These are phyloP conservation scores for Lasiosphaeria ovina DNA, from an alignment of 495 filamentous ascomycete species.

Conservation along the genomic window DNA sequence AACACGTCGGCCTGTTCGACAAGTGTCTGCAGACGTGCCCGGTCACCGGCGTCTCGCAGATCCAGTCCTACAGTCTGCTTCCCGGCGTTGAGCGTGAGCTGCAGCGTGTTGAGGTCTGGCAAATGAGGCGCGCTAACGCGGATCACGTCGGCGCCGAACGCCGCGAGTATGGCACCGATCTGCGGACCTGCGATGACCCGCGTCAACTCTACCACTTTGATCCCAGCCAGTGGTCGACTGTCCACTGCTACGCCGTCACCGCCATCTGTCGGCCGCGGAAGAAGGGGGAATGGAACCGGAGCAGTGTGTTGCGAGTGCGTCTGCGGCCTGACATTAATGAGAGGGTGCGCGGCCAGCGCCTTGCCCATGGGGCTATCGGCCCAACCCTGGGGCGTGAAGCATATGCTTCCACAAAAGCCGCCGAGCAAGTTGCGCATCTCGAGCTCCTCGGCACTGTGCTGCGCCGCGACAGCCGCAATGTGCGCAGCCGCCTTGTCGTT, in stretches of 20 bases:
- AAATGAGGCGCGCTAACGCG: conserved; percentile 23
- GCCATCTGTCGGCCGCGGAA: background rate
- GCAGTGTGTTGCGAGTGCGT: conserved; percentile 1
- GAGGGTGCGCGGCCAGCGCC: conserved; percentile 18
- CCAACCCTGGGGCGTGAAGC: conserved; percentile 26
- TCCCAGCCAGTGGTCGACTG: conserved; percentile 23
- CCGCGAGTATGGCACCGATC: conserved; percentile 51
- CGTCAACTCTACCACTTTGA: conserved; percentile 54
- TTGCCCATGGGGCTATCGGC: conserved; percentile 23
- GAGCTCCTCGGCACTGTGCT: conserved; percentile 21
- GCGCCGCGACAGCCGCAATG: conserved; percentile 12
- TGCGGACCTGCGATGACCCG: conserved; percentile 52
- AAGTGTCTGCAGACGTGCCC: conserved; percentile 48
- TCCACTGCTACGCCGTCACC: background rate
- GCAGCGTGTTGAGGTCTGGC: conserved; percentile 21
- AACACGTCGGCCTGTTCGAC: conserved; percentile 51
- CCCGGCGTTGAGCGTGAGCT: conserved; percentile 33
- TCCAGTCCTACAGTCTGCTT: conserved; percentile 44
- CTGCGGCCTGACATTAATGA: conserved; percentile 18
- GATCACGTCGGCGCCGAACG: conserved; percentile 52
- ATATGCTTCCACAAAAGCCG: conserved; percentile 31
- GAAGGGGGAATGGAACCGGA: conserved; percentile 15
- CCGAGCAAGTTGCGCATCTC: conserved; percentile 23
- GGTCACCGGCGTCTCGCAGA: conserved; percentile 44
- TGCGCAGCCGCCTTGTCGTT: conserved; percentile 21